Base-by-base conservation (phyloP, 805 yeast species). In the Candida awuae region DNA sequence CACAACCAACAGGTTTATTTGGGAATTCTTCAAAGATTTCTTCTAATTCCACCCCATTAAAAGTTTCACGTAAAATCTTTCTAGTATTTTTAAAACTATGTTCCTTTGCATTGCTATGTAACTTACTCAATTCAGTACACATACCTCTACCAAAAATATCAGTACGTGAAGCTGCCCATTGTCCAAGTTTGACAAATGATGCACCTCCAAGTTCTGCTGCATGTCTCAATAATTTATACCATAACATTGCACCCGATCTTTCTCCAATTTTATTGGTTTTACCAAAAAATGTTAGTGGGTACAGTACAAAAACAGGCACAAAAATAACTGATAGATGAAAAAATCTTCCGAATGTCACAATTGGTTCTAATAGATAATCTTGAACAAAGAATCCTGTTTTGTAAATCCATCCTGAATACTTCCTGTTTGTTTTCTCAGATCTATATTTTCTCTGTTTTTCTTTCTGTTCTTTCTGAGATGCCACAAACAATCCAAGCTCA, bases 121-220 rank as follows among this genome's bases (percentile, higher is more conserved):
- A 63, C 18, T 71, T 63, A 8, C 84, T 74, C 49, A 92, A 62
- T 53, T 84, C 87, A 17, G 74, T 73, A 57, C 97, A 90, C 59
- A 90, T 62, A 29, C 73, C 84, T 34, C 63, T 65, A 3, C 95
- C 81, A 62, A 92, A 90, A 25, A 92, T 81, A 61, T 92, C 99
- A 0, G 94, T 84, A 59, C 99, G 73, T 9, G 95, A 83, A 3
- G 97, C 97, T 0, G 98, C 98, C 99, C 99, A 92, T 64, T 92
- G 99, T 4, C 97, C 98, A 41, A 92, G 70, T 59, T 85, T 83
- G 41, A 83, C 78, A 56, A 83, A 92, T 4, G 95, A 81, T 3
- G 97, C 95, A 1, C 98, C 98, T 0, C 95, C 96, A 14, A 66
- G 45, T 58, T 90, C 95, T 42, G 92, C 75, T 1, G 81, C 64